Evolutionary conservation across 139 green algal species (phyloP), one percentile per base, ranked within the genome.

Genomic region (Chlorella sp.): DNA sequence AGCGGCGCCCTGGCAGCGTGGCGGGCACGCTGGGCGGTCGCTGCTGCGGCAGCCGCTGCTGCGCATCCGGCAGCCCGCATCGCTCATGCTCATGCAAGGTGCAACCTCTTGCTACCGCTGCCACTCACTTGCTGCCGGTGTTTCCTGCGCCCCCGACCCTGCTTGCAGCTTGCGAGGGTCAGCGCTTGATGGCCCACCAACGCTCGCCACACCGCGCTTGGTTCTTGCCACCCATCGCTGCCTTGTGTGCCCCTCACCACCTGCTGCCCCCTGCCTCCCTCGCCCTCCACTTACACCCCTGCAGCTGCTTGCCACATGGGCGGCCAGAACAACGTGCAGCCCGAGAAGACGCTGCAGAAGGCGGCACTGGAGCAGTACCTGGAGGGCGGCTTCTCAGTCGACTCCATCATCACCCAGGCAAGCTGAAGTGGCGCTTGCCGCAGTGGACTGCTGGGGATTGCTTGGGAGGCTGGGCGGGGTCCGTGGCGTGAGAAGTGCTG

Each of bases 291-390:
- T n/a, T n/a, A n/a, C n/a, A n/a, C n/a, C n/a, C n/a, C n/a, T n/a
- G 55, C 82, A 93, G 92, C 93, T 26, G 91, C 93, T 17, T 96
- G 93, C 91, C 93, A 96, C 88, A 85, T 81, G 32, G 93, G 93
- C 30, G 94, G 94, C 63, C 57, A 82, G 51, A 96, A 96, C 85
- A 85, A 26, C 26, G 89, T 96, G 25, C 83, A 92, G 55, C 20
- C 78, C 17, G 90, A 94, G 57, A 90, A 91, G 55, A 96, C 93
- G 1, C 85, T 96, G 70, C 57, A 87, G n/a, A 94, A 93, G 87
- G 68, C 81, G 0, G 91, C 92, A 0, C 86, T 96, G 15, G 86
- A 92, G 76, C 55, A 92, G 73, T 95, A 94, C 86, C 86, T 96
- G 34, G 80, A 85, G 1, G 93, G 93, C 18, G 92, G 92, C 56